A percentile compares a stretch with the other conserved stretches of the same genome.
These are phyloP conservation scores for Exobasidium rhododendri DNA, from an alignment of 1,284 basidiomycete species.

Conservation along the genomic window DNA sequence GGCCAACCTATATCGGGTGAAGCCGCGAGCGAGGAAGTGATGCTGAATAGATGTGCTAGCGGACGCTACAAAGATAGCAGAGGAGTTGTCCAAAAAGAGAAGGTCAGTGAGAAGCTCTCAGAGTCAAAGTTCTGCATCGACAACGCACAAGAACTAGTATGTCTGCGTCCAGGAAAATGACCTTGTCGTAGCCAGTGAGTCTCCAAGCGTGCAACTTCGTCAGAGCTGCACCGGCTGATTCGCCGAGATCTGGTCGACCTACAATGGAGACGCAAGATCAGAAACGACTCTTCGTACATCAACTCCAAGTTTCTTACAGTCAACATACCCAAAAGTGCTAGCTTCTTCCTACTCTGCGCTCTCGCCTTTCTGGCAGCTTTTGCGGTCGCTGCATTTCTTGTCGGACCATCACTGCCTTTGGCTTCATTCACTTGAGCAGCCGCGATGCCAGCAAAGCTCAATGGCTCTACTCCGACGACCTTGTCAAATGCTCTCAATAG, in stretches of 20 bases:
- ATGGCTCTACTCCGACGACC: conserved; percentile 76
- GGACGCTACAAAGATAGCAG: conserved; percentile 21
- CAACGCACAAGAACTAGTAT: conserved; percentile 68
- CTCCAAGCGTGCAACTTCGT: conserved; percentile 95
- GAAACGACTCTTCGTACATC: too few relatives aligned
- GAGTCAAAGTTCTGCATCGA: too few relatives aligned
- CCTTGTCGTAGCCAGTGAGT: conserved; percentile 76
- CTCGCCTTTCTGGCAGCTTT: conserved; percentile 10
- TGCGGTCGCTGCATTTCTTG: not conserved
- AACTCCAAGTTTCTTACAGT: too few relatives aligned
- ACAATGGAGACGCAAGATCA: conserved; percentile 4
- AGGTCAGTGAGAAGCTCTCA: not conserved
- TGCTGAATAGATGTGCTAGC: conserved; percentile 39
- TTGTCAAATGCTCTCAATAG: conserved; percentile 70
- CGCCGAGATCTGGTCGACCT: conserved; percentile 76
- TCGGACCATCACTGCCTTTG: not conserved
- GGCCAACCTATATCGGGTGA: conserved; percentile 97
- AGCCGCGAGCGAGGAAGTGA: conserved; percentile 64
- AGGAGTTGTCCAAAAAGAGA: not conserved
- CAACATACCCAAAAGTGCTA: conserved; percentile 73
- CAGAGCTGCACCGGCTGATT: conserved; percentile 63
- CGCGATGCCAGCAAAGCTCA: conserved; percentile 27
- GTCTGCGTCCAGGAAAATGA: conserved; percentile 95
- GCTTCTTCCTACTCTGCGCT: conserved; percentile 61
- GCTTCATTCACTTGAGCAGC: conserved; percentile 2